phyloP scores from a whole-genome alignment of 176 grass and related monocot genomes.

The Musa schizocarpa region DNA sequence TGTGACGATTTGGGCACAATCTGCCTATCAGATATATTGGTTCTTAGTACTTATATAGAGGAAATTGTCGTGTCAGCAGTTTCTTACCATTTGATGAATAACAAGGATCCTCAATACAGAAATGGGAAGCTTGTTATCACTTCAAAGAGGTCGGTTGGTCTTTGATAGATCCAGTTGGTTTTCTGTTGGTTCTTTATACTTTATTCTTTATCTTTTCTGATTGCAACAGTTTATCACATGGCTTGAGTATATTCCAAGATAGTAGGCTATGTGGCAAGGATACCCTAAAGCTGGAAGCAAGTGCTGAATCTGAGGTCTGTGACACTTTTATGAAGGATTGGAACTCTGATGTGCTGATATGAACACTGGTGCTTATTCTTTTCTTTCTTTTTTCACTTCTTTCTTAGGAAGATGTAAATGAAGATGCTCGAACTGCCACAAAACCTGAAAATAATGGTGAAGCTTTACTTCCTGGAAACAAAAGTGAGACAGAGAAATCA shows the following conservation, averaged over 20 bases:
- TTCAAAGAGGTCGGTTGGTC: conserved; percentile 51
- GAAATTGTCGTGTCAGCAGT: conserved; percentile 85
- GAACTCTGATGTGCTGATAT: conserved; percentile 3
- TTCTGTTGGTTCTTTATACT: conserved; percentile 3
- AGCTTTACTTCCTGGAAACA: conserved; percentile 22
- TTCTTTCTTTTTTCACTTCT: neutral
- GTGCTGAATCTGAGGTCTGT: conserved; percentile 45
- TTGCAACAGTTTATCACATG: conserved; percentile 62
- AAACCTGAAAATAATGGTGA: conserved; percentile 21
- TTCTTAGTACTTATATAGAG: conserved; percentile 85
- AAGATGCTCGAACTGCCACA: conserved; percentile 8
- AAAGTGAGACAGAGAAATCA: conserved; percentile 34
- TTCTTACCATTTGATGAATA: conserved; percentile 80
- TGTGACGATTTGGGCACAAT: conserved; percentile 91
- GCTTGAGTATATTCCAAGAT: conserved; percentile 88
- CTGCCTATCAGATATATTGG: conserved; percentile 65
- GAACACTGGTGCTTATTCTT: conserved; percentile 14
- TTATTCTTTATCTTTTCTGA: conserved; percentile 2
- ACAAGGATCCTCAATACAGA: conserved; percentile 78
- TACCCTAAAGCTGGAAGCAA: conserved; percentile 72
- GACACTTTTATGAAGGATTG: conserved; percentile 1
- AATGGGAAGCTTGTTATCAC: conserved; percentile 93
- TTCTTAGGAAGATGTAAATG: conserved; percentile 27
- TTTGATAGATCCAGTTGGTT: neutral
- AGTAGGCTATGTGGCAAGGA: conserved; percentile 55